Evolutionary conservation across 495 filamentous ascomycete species (phyloP).

Genomic region (Trichoderma orchidacearum): DNA sequence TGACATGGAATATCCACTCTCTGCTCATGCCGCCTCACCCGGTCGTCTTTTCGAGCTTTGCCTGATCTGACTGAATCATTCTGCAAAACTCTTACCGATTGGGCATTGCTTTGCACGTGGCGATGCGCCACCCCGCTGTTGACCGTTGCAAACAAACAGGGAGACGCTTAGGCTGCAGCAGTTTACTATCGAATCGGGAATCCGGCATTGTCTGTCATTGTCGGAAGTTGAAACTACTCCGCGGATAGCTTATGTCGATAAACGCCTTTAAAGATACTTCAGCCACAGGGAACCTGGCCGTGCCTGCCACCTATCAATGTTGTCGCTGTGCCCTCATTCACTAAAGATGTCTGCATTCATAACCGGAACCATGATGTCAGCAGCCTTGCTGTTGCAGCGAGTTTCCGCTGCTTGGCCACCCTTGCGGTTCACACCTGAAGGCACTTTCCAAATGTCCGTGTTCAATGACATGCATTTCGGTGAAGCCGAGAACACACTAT

Average conservation of each 20-base stretch:
- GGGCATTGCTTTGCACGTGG: background rate
- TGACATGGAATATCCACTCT: background rate
- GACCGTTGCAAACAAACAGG: background rate
- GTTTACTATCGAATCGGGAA: background rate
- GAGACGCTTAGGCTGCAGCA: background rate
- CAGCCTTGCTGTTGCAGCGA: background rate
- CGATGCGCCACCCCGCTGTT: background rate
- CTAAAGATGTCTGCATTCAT: too few species aligned
- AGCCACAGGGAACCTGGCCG: background rate
- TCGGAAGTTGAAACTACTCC: too few species aligned
- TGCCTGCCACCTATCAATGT: too few species aligned
- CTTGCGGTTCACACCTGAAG: background rate
- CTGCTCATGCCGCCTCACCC: background rate
- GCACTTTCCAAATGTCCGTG: conserved; percentile 14
- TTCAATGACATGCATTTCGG: conserved; percentile 61
- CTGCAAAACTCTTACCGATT: background rate
- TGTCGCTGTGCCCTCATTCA: too few species aligned
- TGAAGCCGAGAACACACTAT: conserved; percentile 37
- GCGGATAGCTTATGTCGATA: background rate
- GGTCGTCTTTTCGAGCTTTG: background rate
- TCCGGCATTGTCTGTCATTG: background rate
- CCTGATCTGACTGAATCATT: background rate
- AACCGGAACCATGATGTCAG: background rate
- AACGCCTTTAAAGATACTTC: background rate
- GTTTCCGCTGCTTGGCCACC: background rate